phyloP scores from a whole-genome alignment of 2,329 filamentous ascomycete genomes.

The Aspergillus oerlinghausenensis region DNA sequence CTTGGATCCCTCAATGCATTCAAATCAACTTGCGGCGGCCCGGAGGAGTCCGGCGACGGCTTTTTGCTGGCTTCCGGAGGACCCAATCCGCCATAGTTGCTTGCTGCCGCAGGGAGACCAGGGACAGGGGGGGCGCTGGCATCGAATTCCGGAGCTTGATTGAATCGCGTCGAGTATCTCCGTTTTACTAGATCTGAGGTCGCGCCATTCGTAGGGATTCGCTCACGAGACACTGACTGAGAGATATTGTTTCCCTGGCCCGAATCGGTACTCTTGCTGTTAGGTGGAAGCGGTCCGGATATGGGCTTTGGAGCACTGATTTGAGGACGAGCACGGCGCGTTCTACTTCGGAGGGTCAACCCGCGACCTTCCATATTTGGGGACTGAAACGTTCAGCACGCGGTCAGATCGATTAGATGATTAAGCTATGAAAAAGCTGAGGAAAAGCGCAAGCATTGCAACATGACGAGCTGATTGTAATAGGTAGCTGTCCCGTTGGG shows the following conservation, averaged over 20 bases:
- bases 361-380: conserved; percentile 50
- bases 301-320: conserved; percentile 59
- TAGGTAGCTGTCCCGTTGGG: background rate
- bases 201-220: conserved; percentile 45
- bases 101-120: conserved; percentile 53
- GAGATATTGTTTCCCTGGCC: conserved; percentile 25
- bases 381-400: background rate
- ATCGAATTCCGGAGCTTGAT: conserved; percentile 66
- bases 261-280: conserved; percentile 34
- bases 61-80: conserved; percentile 40
- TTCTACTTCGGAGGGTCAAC: conserved; percentile 62
- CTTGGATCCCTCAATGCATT: conserved; percentile 75
- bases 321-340: conserved; percentile 47
- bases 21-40: conserved; percentile 66
- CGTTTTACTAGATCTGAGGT: conserved; percentile 85
- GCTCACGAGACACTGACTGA: conserved; percentile 33
- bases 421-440: conserved; percentile 6
- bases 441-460: conserved; percentile 2
- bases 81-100: conserved; percentile 53
- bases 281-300: conserved; percentile 35
- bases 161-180: conserved; percentile 90
- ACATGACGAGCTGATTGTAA: background rate
- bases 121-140: conserved; percentile 68
- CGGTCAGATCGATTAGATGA: conserved; percentile 2
- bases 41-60: conserved; percentile 52